A percentile compares a stretch with the other conserved stretches of the same genome.
These are phyloP conservation scores for Leucaena leucocephala DNA, from an alignment of 306 rosid species.

Conservation along the genomic window DNA sequence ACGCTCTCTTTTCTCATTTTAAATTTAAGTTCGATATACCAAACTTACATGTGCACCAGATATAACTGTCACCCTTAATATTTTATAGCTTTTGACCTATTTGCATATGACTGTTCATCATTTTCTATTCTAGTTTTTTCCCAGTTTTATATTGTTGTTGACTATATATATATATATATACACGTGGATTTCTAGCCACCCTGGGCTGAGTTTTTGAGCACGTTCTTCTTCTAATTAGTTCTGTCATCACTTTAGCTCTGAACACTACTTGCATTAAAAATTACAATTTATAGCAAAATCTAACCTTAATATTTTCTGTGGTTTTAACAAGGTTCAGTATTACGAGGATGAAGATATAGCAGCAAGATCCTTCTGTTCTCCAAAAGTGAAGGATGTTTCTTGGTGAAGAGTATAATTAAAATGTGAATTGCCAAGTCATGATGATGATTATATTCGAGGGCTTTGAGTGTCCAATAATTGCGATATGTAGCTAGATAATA, in stretches of 20 bases:
- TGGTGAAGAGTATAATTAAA: background rate
- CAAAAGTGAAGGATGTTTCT: background rate
- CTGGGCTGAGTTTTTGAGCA: background rate
- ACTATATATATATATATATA: background rate
- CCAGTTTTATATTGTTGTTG: background rate
- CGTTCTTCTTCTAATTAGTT: background rate
- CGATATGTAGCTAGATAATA: background rate
- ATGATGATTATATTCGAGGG: background rate
- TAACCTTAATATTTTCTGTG: background rate
- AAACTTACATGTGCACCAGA: conserved; percentile 56
- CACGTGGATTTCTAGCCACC: background rate
- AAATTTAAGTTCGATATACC: conserved; percentile 38
- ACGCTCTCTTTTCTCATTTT: background rate
- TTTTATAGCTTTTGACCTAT: conserved; percentile 34
- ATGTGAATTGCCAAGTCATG: conserved; percentile 9
- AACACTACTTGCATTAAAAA: background rate
- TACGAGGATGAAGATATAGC: background rate
- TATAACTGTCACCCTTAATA: conserved; percentile 35
- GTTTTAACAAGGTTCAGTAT: background rate
- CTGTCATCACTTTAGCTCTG: too few species aligned
- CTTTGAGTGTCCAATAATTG: background rate
- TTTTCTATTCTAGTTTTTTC: background rate
- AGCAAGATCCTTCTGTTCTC: background rate
- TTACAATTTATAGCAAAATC: background rate
- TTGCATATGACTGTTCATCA: conserved; percentile 26